Evolutionary conservation across 1,284 basidiomycete genomes (phyloP).

Genomic region (Coniophora puteana): DNA sequence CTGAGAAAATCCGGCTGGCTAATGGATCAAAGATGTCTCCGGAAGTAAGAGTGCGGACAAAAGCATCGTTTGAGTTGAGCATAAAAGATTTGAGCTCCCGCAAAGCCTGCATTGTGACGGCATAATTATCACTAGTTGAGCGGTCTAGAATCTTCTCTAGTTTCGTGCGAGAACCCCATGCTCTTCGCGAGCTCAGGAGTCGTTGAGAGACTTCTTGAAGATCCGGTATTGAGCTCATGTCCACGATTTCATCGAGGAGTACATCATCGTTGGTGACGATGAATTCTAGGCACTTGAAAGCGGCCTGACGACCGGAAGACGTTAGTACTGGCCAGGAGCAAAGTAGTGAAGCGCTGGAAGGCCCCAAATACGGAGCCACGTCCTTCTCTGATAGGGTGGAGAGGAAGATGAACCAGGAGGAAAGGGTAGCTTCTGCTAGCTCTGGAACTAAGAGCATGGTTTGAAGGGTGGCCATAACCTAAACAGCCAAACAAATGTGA

Average conservation of each 20-base stretch:
- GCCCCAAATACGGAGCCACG: conserved; percentile 82
- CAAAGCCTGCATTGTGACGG: conserved; percentile 76
- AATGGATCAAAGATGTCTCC: conserved; percentile 87
- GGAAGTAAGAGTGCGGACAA: conserved; percentile 60
- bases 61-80: conserved; percentile 43
- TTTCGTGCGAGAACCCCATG: conserved; percentile 51
- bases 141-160: conserved; percentile 76
- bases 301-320: conserved; percentile 47
- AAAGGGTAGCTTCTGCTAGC: conserved; percentile 76
- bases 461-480: conserved; percentile 98
- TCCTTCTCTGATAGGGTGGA: conserved; percentile 68
- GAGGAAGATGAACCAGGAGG: conserved; percentile 83
- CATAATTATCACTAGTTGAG: conserved; percentile 77
- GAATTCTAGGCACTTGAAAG: conserved; percentile 63
- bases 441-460: conserved; percentile 75
- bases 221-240: conserved; percentile 69
- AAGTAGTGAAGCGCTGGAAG: conserved; percentile 85
- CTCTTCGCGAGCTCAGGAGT: conserved; percentile 46
- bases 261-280: conserved; percentile 56
- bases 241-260: conserved; percentile 76
- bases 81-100: conserved; percentile 75
- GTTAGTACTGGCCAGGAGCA: conserved; percentile 75
- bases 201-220: conserved; percentile 47
- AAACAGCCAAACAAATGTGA: conserved; percentile 65
- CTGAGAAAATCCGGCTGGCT: conserved; percentile 68